phyloP scores from a whole-genome alignment of 2,329 filamentous ascomycete genomes.

The Alternaria solani region DNA sequence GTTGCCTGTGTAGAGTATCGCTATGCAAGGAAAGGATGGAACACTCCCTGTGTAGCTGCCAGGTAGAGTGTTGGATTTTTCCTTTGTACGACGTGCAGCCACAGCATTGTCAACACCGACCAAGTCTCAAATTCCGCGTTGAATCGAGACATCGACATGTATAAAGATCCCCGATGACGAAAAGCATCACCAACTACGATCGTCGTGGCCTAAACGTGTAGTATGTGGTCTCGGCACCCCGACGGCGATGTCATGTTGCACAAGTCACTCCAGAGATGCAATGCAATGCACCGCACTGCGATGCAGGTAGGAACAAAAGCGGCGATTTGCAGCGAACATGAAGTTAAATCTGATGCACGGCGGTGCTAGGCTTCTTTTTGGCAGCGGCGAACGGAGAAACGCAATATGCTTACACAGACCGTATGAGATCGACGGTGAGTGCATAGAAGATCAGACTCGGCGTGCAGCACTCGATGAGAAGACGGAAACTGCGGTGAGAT shows the following conservation, averaged over 20 bases:
- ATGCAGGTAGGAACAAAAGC: not conserved
- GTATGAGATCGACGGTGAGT: not conserved
- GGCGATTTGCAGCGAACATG: not conserved
- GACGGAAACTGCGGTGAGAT: not conserved
- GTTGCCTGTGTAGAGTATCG: no score
- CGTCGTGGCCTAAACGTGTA: not conserved
- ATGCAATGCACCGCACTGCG: slow-evolving; percentile 3
- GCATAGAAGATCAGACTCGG: not conserved
- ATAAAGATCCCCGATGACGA: not conserved
- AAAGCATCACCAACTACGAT: not conserved
- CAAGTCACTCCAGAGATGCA: not conserved
- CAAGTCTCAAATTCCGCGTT: not conserved
- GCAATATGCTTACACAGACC: slow-evolving; percentile 2
- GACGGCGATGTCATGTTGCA: not conserved
- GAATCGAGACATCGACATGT: not conserved
- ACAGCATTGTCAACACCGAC: not conserved
- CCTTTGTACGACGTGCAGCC: no score
- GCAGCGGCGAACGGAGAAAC: not conserved
- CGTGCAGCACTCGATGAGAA: not conserved
- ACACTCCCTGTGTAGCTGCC: no score
- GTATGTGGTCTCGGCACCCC: slow-evolving; percentile 4
- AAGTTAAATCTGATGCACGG: not conserved
- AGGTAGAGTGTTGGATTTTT: no score
- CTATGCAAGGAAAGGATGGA: no score
- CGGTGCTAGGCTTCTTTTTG: not conserved